Conservation (phyloP, 371 early-diverging fungal genomes). For the Mucor mucedo region DNA sequence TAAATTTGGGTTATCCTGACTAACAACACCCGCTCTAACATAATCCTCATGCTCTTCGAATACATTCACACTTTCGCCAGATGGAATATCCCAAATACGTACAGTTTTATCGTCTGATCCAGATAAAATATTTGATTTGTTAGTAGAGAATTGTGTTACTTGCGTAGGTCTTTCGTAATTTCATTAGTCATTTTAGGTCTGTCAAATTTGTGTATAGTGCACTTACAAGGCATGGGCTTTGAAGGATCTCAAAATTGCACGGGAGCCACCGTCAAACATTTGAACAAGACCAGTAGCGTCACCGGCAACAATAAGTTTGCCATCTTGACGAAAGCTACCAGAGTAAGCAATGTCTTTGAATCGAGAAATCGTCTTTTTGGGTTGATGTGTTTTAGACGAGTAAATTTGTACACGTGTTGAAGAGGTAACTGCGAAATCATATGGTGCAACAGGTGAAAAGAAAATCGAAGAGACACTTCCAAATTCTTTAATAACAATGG, state of each 20-base stretch:
- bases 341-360: slow-evolving; percentile 89
- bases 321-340: slow-evolving; percentile 84
- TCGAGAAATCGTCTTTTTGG: slow-evolving; percentile 86
- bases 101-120: slow-evolving; percentile 93
- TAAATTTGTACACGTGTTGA: slow-evolving; percentile 93
- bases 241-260: slow-evolving; percentile 89
- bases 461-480: slow-evolving; percentile 83
- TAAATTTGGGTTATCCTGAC: slow-evolving; percentile 79
- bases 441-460: slow-evolving; percentile 84
- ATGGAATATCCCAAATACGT: slow-evolving; percentile 92
- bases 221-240: slow-evolving; percentile 81
- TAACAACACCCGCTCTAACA: slow-evolving; percentile 78
- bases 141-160: slow-evolving; percentile 77
- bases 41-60: slow-evolving; percentile 92
- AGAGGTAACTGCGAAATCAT: slow-evolving; percentile 89
- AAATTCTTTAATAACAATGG: slow-evolving; percentile 86
- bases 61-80: slow-evolving; percentile 71
- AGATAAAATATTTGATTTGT: slow-evolving; percentile 82
- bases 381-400: slow-evolving; percentile 76
- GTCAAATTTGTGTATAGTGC: not conserved
- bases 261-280: slow-evolving; percentile 76
- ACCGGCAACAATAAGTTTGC: slow-evolving; percentile 91
- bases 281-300: slow-evolving; percentile 90
- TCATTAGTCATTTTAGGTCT: not conserved
- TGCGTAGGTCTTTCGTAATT: slow-evolving; percentile 72